Base-by-base conservation (phyloP, 768 basidiomycete genomes). In the Psilocybe subaeruginosa region DNA sequence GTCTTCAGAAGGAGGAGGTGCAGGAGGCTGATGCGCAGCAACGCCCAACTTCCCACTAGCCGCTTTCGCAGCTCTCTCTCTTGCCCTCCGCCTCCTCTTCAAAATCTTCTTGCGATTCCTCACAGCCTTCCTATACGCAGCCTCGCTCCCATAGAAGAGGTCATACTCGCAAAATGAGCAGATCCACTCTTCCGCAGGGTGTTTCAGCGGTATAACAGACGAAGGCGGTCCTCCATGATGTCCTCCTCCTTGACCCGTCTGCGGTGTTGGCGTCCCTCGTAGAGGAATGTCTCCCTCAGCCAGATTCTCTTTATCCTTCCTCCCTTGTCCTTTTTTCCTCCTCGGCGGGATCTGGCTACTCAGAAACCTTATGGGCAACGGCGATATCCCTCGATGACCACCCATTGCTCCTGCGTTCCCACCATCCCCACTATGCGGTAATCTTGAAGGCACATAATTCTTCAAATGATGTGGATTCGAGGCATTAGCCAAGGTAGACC, bases 381-480 rank as follows among this genome's bases (percentile, higher is more conserved):
- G 87, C 52, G 85, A 82, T 54, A 92, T 73, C 53, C 56, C 56
- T 23, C 43, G 27, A 35, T 76, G 79, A 60, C 75, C 73, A 46
- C 70, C 74, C 52, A 74, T 74, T 29, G 59, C 68, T 31, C 60
- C 64, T 9, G 48, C 54, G 46, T 61, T 60, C 7, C 66, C 67
- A 54, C 57, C 55, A 8, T 58, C 47, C n/a, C 66, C 68, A 8
- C 55, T 59, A 67, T 80, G 73, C 3, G 93, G 89, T 55, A 93
- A 76, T 14, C 93, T 82, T 47, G 93, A 95, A 14, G 94, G 93
- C 47, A 95, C 86, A 76, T 95, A 99, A 78, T 98, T 98, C 70
- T 91, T 83, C 60, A 96, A 82, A 77, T 97, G 96, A 76, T 99
- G 97, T 3, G 94, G 95, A 71, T 99, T 97, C 55, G 92, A 91